Evolutionary conservation across 192 early-diverging fungal species (phyloP), one percentile per base, ranked within the genome.

Genomic region (Rhizoclosmatium globosum): DNA sequence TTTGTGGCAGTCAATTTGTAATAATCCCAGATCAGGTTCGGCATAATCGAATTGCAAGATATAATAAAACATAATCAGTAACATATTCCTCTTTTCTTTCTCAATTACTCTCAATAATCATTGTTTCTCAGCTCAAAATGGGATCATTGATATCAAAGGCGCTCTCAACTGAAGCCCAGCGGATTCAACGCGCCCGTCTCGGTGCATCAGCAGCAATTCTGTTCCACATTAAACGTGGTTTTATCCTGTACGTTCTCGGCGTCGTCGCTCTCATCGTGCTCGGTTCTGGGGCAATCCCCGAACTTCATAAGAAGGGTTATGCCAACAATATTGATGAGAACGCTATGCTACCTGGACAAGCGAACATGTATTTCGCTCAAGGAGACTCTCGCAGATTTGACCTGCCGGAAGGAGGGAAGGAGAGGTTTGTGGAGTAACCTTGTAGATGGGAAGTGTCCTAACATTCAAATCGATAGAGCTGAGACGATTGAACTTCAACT

Each of bases 321-420:
- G 47, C 69, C 9, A 71, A 71, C 69, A 71, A 70, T 68, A 71
- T 78, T 62, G 87, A 88, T 71, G 87, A 88, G 71, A 88, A 85
- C 69, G 84, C 87, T 7, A 65, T 88, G 60, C 81, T 88, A n/a
- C 79, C 83, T 1, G 31, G 87, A 38, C 84, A 85, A 78, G 82
- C 81, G 15, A 23, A 45, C 9, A 31, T 70, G 19, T 78, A 47
- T 64, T 53, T 79, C 56, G 44, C 50, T 43, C 42, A 42, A 46
- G 56, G 19, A 2, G 68, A 56, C 42, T 44, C 64, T 71, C 64
- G n/a, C 70, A 79, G 31, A 39, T 59, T 41, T 47, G 46, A 41
- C 64, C 58, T 31, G 80, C 67, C 43, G 50, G 38, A 21, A 19
- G 21, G 17, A 71, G 76, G 47, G 60, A 68, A 41, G 3, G 19